Evolutionary conservation across 805 yeast species (phyloP).

Genomic region (Scheffersomyces amazonensis): DNA sequence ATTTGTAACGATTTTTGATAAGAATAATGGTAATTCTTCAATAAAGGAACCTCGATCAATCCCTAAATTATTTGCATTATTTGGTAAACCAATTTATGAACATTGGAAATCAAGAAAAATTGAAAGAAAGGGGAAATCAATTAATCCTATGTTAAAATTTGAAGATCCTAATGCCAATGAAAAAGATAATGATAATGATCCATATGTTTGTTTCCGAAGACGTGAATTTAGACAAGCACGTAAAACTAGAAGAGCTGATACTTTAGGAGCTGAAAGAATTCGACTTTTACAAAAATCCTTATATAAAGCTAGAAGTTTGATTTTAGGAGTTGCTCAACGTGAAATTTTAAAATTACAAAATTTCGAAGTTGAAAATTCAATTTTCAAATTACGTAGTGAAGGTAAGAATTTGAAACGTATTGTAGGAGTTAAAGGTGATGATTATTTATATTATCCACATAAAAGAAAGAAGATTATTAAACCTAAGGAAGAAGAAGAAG

Average conservation of each 20-base stretch:
- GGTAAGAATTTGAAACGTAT: slow-evolving; percentile 74
- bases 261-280: slow-evolving; percentile 82
- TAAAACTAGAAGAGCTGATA: slow-evolving; percentile 92
- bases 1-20: slow-evolving; percentile 60
- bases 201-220: slow-evolving; percentile 92
- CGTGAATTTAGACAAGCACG: slow-evolving; percentile 94
- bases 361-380: slow-evolving; percentile 57
- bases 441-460: slow-evolving; percentile 75
- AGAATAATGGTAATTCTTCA: slow-evolving; percentile 21
- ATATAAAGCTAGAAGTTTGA: slow-evolving; percentile 67
- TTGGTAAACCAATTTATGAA: slow-evolving; percentile 67
- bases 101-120: slow-evolving; percentile 82
- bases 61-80: slow-evolving; percentile 46
- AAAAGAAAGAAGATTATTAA: slow-evolving; percentile 57
- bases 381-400: slow-evolving; percentile 70
- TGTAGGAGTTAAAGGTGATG: slow-evolving; percentile 77
- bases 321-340: slow-evolving; percentile 69
- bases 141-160: slow-evolving; percentile 74
- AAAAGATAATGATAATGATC: slow-evolving; percentile 85
- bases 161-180: slow-evolving; percentile 75
- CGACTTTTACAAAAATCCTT: slow-evolving; percentile 72
- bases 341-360: slow-evolving; percentile 63
- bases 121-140: slow-evolving; percentile 61
- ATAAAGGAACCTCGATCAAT: slow-evolving; percentile 41
- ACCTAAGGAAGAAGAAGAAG: slow-evolving; percentile 34